Percentiles rank a stretch among this genome's conserved stretches.
Conservation (phyloP, 2,329 filamentous ascomycete genomes). For the Aspergillus costaricaensis region DNA sequence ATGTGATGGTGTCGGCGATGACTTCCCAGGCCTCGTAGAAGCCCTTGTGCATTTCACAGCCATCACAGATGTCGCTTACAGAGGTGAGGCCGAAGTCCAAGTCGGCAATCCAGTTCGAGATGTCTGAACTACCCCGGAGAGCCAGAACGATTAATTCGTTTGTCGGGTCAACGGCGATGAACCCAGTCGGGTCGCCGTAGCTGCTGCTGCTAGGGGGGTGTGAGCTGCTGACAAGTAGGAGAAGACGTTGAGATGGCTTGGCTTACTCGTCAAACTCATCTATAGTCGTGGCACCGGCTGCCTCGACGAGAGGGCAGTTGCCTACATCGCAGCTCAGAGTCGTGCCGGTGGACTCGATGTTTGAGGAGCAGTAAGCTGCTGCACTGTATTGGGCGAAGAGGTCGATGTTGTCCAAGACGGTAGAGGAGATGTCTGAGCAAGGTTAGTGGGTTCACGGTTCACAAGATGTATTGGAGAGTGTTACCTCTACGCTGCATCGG, state of each 20-base stretch:
- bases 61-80: constrained; percentile 41
- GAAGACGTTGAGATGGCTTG: too few species aligned
- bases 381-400: constrained; percentile 53
- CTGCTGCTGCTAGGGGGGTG: constrained; percentile 4
- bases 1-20: constrained; percentile 34
- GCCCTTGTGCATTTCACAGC: constrained; percentile 45
- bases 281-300: constrained; percentile 44
- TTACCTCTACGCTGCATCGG: constrained; percentile 8
- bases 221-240: too few species aligned
- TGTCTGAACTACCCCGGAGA: constrained; percentile 36
- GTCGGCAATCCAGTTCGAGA: constrained; percentile 34
- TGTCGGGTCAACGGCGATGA: constrained; percentile 49
- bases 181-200: constrained; percentile 47
- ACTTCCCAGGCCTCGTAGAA: constrained; percentile 50
- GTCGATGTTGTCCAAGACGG: constrained; percentile 25
- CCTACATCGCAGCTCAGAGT: constrained; percentile 45
- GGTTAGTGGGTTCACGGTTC: background rate
- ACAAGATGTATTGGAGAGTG: too few species aligned
- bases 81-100: constrained; percentile 27
- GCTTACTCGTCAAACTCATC: constrained; percentile 49
- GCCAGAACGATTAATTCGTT: constrained; percentile 40
- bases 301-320: constrained; percentile 49
- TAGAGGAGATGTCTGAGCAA: constrained; percentile 1
- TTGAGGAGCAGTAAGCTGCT: constrained; percentile 50
- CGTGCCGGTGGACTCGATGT: constrained; percentile 45